These are phyloP conservation scores for Phytophthora litchii DNA, from an alignment of 352 stramenopile genomes.

Conservation along the genomic window DNA sequence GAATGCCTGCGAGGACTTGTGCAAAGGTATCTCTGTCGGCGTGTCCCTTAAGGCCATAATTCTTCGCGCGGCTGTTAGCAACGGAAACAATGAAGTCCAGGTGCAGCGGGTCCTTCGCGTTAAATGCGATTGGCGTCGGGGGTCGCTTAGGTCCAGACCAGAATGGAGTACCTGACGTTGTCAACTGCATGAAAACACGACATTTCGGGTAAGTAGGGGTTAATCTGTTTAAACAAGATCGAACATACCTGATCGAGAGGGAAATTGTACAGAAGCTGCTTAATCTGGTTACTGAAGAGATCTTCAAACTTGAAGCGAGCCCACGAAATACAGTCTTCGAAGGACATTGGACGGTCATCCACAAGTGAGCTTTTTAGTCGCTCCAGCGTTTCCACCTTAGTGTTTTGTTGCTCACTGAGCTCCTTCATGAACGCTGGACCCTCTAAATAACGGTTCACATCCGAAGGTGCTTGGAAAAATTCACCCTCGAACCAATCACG, in stretches of 20 bases:
- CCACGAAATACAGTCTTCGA: constrained; percentile 98
- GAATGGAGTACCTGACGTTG: constrained; percentile 96
- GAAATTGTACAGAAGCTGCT: constrained; percentile 99
- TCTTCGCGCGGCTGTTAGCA: constrained; percentile 94
- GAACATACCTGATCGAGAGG: constrained; percentile 90
- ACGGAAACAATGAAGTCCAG: constrained; percentile 96
- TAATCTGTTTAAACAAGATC: neutral
- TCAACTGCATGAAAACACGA: constrained; percentile 66
- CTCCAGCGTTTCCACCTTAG: constrained; percentile 96
- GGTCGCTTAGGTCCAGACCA: constrained; percentile 98
- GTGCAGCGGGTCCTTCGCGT: constrained; percentile 90
- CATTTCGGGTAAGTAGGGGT: neutral
- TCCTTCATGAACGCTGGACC: constrained; percentile 90
- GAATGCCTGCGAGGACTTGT: constrained; percentile 81
- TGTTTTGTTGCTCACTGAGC: constrained; percentile 97
- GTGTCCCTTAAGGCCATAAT: constrained; percentile 93
- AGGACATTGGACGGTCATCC: constrained; percentile 89
- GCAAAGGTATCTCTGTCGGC: constrained; percentile 68
- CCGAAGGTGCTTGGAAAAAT: constrained; percentile 97
- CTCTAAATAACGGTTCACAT: constrained; percentile 95
- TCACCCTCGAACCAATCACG: constrained; percentile 99
- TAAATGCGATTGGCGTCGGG: constrained; percentile 94
- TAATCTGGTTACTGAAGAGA: constrained; percentile 98
- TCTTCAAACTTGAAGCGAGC: constrained; percentile 98
- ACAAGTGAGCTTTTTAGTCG: constrained; percentile 94